Conservation (phyloP, 768 basidiomycete genomes). For the Inosperma sp. region DNA sequence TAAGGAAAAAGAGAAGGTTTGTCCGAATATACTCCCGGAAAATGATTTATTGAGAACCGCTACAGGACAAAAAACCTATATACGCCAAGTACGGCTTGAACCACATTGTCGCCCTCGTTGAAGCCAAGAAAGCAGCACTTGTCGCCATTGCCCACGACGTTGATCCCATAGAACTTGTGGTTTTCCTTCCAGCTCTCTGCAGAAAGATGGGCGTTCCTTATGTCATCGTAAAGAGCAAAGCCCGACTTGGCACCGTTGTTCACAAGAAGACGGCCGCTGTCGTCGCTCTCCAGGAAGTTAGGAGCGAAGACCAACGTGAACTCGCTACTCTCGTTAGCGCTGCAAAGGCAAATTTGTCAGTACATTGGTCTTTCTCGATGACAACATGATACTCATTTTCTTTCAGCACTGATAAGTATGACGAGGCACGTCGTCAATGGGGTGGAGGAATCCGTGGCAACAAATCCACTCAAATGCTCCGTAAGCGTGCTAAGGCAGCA, state of each 20-base stretch:
- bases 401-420: constrained; percentile 82
- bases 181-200: constrained; percentile 97
- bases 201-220: constrained; percentile 99
- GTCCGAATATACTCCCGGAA: background rate
- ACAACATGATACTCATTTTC: constrained; percentile 8
- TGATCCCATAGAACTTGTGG: constrained; percentile 97
- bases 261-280: constrained; percentile 98
- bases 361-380: constrained; percentile 15
- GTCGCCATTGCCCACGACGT: constrained; percentile 98
- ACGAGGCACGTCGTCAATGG: constrained; percentile 88
- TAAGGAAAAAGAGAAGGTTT: constrained; percentile 58
- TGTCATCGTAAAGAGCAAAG: constrained; percentile 97
- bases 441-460: constrained; percentile 94
- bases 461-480: constrained; percentile 91
- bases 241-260: constrained; percentile 94
- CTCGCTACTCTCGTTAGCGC: constrained; percentile 90
- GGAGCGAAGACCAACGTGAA: constrained; percentile 90
- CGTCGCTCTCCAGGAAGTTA: constrained; percentile 88
- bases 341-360: constrained; percentile 96
- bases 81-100: constrained; percentile 97
- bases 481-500: constrained; percentile 89
- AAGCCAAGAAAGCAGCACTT: constrained; percentile 95
- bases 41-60: background rate
- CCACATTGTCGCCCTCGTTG: constrained; percentile 92
- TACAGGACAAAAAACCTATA: constrained; percentile 89